Evolutionary conservation across 371 early-diverging fungal species (phyloP).

Genomic region (Furculomyces boomerangus): DNA sequence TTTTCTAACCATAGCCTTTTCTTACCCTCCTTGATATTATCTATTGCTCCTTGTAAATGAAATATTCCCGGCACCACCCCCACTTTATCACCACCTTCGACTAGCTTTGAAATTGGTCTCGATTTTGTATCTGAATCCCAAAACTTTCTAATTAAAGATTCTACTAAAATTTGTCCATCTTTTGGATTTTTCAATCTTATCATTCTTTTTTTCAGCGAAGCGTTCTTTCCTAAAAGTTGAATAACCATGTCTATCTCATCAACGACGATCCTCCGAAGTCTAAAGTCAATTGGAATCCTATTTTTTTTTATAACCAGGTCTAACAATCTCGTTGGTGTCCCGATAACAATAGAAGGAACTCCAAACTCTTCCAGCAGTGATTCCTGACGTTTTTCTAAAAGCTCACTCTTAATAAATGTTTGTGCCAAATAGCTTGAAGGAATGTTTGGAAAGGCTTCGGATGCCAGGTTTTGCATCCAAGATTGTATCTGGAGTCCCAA

Average conservation of each 20-base stretch:
- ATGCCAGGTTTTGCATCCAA: conserved; percentile 7
- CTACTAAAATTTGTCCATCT: conserved; percentile 14
- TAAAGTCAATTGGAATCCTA: not conserved
- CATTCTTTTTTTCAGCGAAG: conserved; percentile 5
- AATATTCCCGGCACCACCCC: too few species aligned
- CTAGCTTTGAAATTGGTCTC: not conserved
- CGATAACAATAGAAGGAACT: conserved; percentile 11
- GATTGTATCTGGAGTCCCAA: conserved; percentile 16
- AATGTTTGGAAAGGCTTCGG: conserved; percentile 4
- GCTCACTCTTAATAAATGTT: conserved; percentile 10
- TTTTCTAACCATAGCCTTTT: not conserved
- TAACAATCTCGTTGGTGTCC: conserved; percentile 9
- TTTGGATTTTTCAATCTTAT: conserved; percentile 11
- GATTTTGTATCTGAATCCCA: not conserved
- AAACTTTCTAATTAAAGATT: conserved; percentile 4
- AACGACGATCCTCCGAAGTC: conserved; percentile 7
- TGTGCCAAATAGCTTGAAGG: conserved; percentile 5
- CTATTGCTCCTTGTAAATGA: too few species aligned
- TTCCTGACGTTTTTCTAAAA: not conserved
- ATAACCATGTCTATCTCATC: conserved; percentile 19
- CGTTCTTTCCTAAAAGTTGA: conserved; percentile 9
- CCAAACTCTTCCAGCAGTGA: conserved; percentile 9
- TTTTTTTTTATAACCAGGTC: conserved; percentile 3
- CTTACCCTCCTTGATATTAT: not conserved
- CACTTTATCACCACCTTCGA: too few species aligned